Evolutionary conservation across 2,329 filamentous ascomycete species (phyloP).

Genomic region (Colletotrichum cordylinicola): DNA sequence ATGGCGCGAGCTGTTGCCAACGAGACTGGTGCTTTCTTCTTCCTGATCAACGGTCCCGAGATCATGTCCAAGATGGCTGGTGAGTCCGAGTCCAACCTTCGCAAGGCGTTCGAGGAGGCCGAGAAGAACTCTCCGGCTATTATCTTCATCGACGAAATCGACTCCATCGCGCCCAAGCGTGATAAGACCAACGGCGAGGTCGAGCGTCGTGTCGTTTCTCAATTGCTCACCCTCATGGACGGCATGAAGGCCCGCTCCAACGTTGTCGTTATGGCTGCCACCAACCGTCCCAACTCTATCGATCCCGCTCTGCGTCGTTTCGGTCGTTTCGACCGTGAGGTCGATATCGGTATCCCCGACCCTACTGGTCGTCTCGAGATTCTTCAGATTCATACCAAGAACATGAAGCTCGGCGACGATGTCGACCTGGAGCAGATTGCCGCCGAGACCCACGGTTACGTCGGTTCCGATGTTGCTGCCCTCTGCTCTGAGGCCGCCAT

Average conservation of each 20-base stretch:
- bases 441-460: constrained; percentile 97
- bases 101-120: constrained; percentile 99
- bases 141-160: constrained; percentile 99
- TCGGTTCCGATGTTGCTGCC: constrained; percentile 97
- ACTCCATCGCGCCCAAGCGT: constrained; percentile 98
- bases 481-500: constrained; percentile 99
- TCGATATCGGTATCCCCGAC: constrained; percentile 97
- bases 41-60: constrained; percentile 98
- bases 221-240: constrained; percentile 96
- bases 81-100: constrained; percentile 97
- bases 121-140: constrained; percentile 99
- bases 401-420: constrained; percentile 98
- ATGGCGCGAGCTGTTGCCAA: constrained; percentile 99
- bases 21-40: constrained; percentile 99
- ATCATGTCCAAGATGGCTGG: constrained; percentile 99
- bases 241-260: constrained; percentile 99
- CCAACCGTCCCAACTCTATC: constrained; percentile 98
- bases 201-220: constrained; percentile 96
- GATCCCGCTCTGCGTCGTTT: constrained; percentile 97
- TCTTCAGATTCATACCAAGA: constrained; percentile 99
- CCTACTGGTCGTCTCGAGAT: constrained; percentile 98
- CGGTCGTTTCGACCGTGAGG: constrained; percentile 98
- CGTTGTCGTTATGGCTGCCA: constrained; percentile 98
- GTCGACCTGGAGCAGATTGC: constrained; percentile 97
- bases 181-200: constrained; percentile 99